Base-by-base conservation (phyloP, 495 filamentous ascomycete genomes). In the Peziza echinospora region DNA sequence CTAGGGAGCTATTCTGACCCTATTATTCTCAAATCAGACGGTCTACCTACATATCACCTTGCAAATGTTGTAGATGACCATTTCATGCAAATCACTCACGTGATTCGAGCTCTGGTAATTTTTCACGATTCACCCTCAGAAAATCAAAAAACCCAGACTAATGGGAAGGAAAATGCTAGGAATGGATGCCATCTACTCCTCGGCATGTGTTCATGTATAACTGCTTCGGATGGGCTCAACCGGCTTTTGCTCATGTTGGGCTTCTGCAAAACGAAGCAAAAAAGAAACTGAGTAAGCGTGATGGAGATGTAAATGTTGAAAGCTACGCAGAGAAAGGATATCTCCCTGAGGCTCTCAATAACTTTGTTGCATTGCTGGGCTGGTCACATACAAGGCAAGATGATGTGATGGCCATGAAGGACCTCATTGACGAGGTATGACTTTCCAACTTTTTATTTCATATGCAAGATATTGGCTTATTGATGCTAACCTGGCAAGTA, bases 51-150 rank as follows among this genome's bases (percentile, higher is more conserved):
- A 7, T 97, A 97, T 57, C 89, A 96, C 60, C 76, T 97, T 45
- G 89, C 89, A 3, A 96, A 94, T 62, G 86, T 97, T 21, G 78
- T 97, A 19, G 89, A 97, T 60, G 89, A 97, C 60, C 82, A 91
- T 58, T 63, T 71, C 43, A 97, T 97, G 89, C 61, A 80, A 44
- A 91, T 97, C 56, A 96, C 84, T 3, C 86, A 94, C 63, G 91
- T 97, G 21, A 80, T 96, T 44, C 74, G 89, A 34, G 89, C 84
- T 43, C 48, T 41, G 1, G 30, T 37, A 37, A 4, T 23, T 6
- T 17, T 16, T 21, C 24, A 4, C 45, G 10, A 10, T 8, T 50
- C 22, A 26, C 25, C 5, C 28, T 26, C 22, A 16, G 26, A 10
- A 21, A 50, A 21, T 21, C 6, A 46, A n/a, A 11, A 60, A 37